Conservation (phyloP, 352 stramenopile species). For the Peronospora tabacina region DNA sequence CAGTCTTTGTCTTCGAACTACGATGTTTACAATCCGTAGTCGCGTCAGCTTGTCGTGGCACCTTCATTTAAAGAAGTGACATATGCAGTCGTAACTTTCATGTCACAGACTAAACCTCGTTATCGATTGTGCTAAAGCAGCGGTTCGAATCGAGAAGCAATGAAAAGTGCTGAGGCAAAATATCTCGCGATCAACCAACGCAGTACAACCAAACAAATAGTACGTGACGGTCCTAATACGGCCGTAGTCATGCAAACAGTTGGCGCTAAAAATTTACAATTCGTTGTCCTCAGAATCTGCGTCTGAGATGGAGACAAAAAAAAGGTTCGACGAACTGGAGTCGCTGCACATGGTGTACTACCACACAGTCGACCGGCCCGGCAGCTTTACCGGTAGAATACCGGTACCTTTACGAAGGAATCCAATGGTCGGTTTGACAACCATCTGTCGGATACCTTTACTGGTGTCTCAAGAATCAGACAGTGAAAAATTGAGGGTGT, state of each 20-base stretch:
- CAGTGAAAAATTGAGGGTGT: too few species aligned
- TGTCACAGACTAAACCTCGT: slow-evolving; percentile 28
- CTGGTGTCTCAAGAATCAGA: too few species aligned
- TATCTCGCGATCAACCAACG: too few species aligned
- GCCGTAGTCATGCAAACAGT: slow-evolving; percentile 61
- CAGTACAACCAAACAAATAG: slow-evolving; percentile 64
- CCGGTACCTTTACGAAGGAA: neutral
- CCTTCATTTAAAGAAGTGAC: slow-evolving; percentile 30
- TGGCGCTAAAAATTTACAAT: slow-evolving; percentile 53
- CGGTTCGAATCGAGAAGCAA: slow-evolving; percentile 49
- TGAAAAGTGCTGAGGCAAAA: slow-evolving; percentile 40
- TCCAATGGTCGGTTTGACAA: neutral
- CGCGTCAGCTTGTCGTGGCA: slow-evolving; percentile 4
- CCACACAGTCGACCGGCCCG: too few species aligned
- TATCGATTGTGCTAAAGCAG: too few species aligned
- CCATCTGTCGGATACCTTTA: neutral
- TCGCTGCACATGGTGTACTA: too few species aligned
- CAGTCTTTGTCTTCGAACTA: slow-evolving; percentile 40
- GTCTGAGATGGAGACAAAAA: slow-evolving; percentile 41
- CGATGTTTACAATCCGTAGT: slow-evolving; percentile 20
- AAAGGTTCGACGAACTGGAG: too few species aligned
- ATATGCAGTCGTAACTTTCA: slow-evolving; percentile 28
- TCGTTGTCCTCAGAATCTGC: slow-evolving; percentile 33
- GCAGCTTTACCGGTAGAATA: neutral
- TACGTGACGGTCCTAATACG: slow-evolving; percentile 58